Evolutionary conservation across 2,329 filamentous ascomycete species (phyloP), one percentile per base, ranked within the genome.

Genomic region (Pseudogymnoascus sp.): DNA sequence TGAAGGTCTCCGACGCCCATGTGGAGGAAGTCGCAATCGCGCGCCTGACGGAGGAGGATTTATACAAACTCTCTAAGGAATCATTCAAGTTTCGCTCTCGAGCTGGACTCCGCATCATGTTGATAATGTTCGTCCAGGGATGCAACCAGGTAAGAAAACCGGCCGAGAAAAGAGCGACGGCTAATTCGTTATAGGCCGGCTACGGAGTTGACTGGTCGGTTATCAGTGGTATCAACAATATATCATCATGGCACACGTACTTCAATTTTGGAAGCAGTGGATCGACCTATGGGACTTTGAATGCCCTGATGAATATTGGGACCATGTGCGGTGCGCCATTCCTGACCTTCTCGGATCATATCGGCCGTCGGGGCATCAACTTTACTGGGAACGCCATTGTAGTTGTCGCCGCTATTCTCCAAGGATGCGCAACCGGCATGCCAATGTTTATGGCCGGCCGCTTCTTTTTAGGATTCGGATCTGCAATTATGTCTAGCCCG

Each of bases 171-270:
- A 44, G 67, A 65, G 26, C 59, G 8, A 26, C 17, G n/a, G 7
- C 35, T 64, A 28, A 64, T 19, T 33, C 10, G n/a, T 17, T 36
- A 23, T 2, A 40, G 19, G 77, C 78, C 47, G 78, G 77, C 8
- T 80, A 76, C 65, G 79, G 79, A 65, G 75, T 81, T 42, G 79
- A 81, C 66, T 81, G 79, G 79, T 76, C 76, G 26, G 78, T 81
- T 28, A 81, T 81, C 40, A 71, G 74, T 40, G 76, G 77, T 40
- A 79, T 81, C 65, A 80, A 81, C 63, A 72, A 77, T 9, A 74
- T 76, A 50, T 63, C 72, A 5, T 67, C 72, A 33, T 80, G 78
- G 76, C 78, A 80, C 64, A 66, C 67, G 4, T 80, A 77, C 65
- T 79, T 80, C 61, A 74, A 74, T 9, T 79, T 80, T 50, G 75